A percentile compares a stretch with the other conserved stretches of the same genome.
Conservation (phyloP, 768 basidiomycete species). For the Hygrocybe punicea region DNA sequence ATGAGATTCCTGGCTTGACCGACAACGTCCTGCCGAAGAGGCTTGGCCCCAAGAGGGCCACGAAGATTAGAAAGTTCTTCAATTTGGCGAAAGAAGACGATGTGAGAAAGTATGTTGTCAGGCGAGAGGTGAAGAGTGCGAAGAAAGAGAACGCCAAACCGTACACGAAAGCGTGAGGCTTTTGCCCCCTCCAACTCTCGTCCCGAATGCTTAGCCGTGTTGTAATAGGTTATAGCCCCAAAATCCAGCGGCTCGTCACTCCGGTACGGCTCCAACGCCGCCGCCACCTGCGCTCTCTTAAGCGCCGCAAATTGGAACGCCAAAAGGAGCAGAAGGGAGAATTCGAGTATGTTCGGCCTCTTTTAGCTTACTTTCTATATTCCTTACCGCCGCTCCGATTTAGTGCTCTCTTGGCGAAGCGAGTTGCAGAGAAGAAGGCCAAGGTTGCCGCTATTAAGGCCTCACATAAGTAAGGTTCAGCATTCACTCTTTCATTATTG, state of each 20-base stretch:
- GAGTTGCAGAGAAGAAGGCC: constrained; percentile 89
- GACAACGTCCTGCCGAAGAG: constrained; percentile 91
- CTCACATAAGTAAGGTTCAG: constrained; percentile 56
- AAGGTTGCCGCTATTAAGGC: constrained; percentile 87
- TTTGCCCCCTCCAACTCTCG: constrained; percentile 18
- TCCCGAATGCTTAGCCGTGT: background rate
- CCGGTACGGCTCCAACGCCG: constrained; percentile 94
- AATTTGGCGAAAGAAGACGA: constrained; percentile 97
- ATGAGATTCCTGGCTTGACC: constrained; percentile 86
- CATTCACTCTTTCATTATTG: background rate
- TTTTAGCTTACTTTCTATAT: constrained; percentile 1
- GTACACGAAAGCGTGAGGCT: constrained; percentile 88
- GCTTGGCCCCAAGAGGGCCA: constrained; percentile 94
- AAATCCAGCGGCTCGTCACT: constrained; percentile 96
- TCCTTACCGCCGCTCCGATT: background rate
- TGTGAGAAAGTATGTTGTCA: constrained; percentile 95
- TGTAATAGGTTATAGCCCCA: constrained; percentile 54
- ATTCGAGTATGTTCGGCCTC: constrained; percentile 66
- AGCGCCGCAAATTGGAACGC: constrained; percentile 79
- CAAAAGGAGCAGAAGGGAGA: constrained; percentile 96
- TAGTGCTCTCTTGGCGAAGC: constrained; percentile 78
- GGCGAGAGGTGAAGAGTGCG: constrained; percentile 81
- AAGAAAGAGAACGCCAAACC: constrained; percentile 93
- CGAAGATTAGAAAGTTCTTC: constrained; percentile 97
- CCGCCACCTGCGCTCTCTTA: constrained; percentile 85